A percentile compares a stretch with the other conserved stretches of the same genome.
These are phyloP conservation scores for Cryptococcus hybrid DNA, from an alignment of 1,284 basidiomycete genomes.

Conservation along the genomic window DNA sequence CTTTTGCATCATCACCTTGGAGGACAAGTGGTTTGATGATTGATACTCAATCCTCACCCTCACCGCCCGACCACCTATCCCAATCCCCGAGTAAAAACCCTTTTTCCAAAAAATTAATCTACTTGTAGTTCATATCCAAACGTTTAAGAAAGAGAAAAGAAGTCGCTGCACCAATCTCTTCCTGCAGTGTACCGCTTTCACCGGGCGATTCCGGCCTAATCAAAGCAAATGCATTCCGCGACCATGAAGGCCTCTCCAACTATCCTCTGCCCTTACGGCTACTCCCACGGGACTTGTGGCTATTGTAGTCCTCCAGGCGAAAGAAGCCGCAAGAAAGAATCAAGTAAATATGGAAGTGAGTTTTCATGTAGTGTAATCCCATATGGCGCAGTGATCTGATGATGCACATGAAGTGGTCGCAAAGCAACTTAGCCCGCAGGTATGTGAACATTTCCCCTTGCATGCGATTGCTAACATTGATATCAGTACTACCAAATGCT, in stretches of 20 bases:
- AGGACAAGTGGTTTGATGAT: no score
- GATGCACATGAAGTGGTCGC: conserved; percentile 4
- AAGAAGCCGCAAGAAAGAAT: conserved; percentile 31
- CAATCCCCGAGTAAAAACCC: no score
- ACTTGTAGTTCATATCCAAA: no score
- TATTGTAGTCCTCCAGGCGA: conserved; percentile 51
- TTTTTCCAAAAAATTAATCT: no score
- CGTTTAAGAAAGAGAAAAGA: no score
- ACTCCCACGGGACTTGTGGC: conserved; percentile 50
- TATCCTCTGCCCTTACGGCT: conserved; percentile 38
- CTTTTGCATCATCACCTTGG: no score
- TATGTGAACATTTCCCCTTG: neutral
- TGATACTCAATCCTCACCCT: no score
- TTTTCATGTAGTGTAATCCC: conserved; percentile 1
- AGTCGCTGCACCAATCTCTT: no score
- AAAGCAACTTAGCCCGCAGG: conserved; percentile 10
- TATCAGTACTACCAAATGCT: conserved; percentile 54
- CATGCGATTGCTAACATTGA: neutral
- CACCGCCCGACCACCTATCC: no score
- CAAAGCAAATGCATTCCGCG: no score
- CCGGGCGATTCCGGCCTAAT: no score
- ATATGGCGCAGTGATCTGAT: neutral
- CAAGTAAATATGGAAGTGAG: conserved; percentile 51
- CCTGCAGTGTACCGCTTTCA: no score
- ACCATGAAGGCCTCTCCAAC: conserved; percentile 12